Percentiles rank a stretch among this genome's conserved stretches.
phyloP scores from a whole-genome alignment of 2,329 filamentous ascomycete species.

The Curvularia hawaiiensis region DNA sequence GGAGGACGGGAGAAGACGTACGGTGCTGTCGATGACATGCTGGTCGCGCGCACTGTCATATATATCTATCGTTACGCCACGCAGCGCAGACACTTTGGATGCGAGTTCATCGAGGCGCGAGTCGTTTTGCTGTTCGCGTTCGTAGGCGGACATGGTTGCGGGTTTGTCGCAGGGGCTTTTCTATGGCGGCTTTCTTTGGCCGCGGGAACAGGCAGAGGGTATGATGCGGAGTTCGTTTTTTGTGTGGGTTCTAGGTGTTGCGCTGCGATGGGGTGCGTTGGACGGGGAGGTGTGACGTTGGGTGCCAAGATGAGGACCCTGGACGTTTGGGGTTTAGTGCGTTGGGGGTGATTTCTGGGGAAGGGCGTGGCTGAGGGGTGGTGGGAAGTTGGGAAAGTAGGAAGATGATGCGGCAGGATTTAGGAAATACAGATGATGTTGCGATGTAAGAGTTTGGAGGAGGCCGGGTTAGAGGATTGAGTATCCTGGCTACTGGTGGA shows the following conservation, averaged over 20 bases:
- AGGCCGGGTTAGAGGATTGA: not conserved
- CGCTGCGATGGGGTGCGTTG: not conserved
- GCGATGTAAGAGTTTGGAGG: not conserved
- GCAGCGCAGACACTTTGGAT: conserved; percentile 87
- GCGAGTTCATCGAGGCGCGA: conserved; percentile 89
- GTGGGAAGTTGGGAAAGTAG: not conserved
- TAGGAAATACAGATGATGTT: not conserved
- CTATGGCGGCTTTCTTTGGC: not conserved
- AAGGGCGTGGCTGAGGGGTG: not conserved
- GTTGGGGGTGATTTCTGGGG: not conserved
- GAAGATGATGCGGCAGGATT: no score
- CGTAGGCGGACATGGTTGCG: conserved; percentile 62
- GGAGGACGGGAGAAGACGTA: conserved; percentile 52
- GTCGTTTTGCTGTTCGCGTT: conserved; percentile 83
- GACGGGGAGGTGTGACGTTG: conserved; percentile 12
- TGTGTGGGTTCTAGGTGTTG: no score
- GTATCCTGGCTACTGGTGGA: not conserved
- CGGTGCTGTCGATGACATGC: conserved; percentile 85
- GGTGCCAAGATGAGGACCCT: conserved; percentile 19
- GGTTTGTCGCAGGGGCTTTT: conserved; percentile 14
- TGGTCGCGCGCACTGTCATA: conserved; percentile 94
- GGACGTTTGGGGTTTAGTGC: conserved; percentile 12
- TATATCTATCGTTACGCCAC: conserved; percentile 94
- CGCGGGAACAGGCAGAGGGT: not conserved
- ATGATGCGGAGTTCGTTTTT: not conserved